phyloP scores from a whole-genome alignment of 1,139 yeast species.

The Scheffersomyces titani region DNA sequence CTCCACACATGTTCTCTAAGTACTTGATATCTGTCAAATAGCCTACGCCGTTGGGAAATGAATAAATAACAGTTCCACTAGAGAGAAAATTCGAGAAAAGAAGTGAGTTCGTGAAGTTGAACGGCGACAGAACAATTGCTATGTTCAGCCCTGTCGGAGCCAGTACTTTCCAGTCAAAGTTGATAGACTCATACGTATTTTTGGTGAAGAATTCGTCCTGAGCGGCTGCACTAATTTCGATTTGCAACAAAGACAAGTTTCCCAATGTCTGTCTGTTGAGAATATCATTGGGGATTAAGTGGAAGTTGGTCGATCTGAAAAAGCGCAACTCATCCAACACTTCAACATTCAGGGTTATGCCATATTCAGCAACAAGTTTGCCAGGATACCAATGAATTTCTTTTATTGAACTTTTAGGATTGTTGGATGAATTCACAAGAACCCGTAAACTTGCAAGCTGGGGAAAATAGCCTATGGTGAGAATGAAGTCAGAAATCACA shows the following conservation, averaged over 20 bases:
- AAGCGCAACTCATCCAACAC: conserved; percentile 9
- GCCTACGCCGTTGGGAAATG: conserved; percentile 20
- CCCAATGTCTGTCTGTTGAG: conserved; percentile 3
- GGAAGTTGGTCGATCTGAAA: conserved; percentile 28
- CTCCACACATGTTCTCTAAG: conserved; percentile 70
- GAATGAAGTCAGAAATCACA: conserved; percentile 10
- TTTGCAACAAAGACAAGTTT: background rate
- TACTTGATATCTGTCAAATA: conserved; percentile 56
- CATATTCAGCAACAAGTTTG: conserved; percentile 4
- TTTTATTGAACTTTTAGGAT: conserved; percentile 14
- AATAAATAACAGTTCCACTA: conserved; percentile 46
- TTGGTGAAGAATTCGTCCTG: background rate
- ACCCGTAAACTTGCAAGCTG: conserved; percentile 14
- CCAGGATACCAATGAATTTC: conserved; percentile 22
- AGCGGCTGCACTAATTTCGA: background rate
- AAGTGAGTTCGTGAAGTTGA: conserved; percentile 59
- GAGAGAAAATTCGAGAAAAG: conserved; percentile 52
- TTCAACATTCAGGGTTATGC: background rate
- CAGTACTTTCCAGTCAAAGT: background rate
- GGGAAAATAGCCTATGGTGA: conserved; percentile 21
- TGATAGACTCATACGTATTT: background rate
- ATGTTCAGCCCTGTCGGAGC: conserved; percentile 14
- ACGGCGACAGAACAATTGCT: conserved; percentile 48
- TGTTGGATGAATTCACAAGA: conserved; percentile 18
- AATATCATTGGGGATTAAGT: conserved; percentile 28